phyloP scores from a whole-genome alignment of 495 filamentous ascomycete genomes.

The Hyaloscypha variabilis region DNA sequence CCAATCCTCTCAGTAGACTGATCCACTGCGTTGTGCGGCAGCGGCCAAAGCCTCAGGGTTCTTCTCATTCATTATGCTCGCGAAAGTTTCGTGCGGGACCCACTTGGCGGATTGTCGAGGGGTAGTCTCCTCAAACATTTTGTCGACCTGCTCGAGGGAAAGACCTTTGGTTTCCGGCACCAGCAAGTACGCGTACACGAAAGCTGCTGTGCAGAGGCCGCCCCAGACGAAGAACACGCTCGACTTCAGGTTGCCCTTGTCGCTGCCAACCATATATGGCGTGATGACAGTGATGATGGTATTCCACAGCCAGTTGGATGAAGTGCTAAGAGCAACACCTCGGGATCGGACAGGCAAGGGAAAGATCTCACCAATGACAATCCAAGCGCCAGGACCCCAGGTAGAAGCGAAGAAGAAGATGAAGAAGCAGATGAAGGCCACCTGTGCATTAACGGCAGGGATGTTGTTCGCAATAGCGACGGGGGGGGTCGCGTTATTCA shows the following conservation, averaged over 20 bases:
- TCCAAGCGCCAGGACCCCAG: constrained; percentile 71
- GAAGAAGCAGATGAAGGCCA: constrained; percentile 70
- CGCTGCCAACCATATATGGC: neutral
- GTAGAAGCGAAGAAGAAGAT: constrained; percentile 80
- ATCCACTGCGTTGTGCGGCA: too few species aligned
- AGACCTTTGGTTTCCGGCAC: constrained; percentile 85
- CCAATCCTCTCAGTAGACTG: too few species aligned
- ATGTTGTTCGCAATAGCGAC: constrained; percentile 2
- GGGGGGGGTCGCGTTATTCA: neutral
- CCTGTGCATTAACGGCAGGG: constrained; percentile 63
- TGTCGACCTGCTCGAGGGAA: constrained; percentile 83
- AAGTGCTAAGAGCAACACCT: constrained; percentile 75
- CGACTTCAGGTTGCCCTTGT: constrained; percentile 54
- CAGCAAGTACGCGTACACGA: constrained; percentile 75
- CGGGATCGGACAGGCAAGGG: constrained; percentile 80
- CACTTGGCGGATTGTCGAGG: constrained; percentile 69
- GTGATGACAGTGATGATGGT: neutral
- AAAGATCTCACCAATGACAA: constrained; percentile 85
- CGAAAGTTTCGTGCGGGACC: constrained; percentile 69
- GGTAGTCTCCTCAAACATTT: constrained; percentile 82
- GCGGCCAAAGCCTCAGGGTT: too few species aligned
- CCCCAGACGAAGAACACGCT: constrained; percentile 82
- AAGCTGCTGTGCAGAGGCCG: constrained; percentile 60
- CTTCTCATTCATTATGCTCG: constrained; percentile 47
- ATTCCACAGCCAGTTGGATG: constrained; percentile 89